A percentile compares a stretch with the other conserved stretches of the same genome.
Conservation (phyloP, 495 filamentous ascomycete genomes). For the Massariosphaeria phaeospora region DNA sequence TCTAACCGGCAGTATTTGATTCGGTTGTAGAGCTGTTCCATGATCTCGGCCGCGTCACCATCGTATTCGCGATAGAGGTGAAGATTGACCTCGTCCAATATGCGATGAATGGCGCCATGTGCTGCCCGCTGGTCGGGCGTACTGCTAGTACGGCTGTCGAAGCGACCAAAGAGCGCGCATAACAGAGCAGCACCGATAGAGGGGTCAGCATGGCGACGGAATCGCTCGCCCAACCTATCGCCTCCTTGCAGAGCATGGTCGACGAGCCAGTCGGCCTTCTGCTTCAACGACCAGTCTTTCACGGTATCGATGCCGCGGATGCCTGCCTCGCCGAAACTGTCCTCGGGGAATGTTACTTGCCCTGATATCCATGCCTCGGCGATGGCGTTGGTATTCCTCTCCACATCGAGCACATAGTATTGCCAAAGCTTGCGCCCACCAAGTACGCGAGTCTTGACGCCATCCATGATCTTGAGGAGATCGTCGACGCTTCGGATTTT, state of each 20-base stretch:
- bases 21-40: conserved; percentile 87
- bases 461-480: conserved; percentile 77
- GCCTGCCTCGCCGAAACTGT: conserved; percentile 43
- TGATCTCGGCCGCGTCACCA: conserved; percentile 69
- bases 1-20: conserved; percentile 90
- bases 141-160: conserved; percentile 42
- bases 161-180: conserved; percentile 63
- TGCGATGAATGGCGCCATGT: conserved; percentile 36
- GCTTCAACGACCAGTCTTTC: conserved; percentile 50
- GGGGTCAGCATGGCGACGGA: conserved; percentile 63
- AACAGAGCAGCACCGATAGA: conserved; percentile 63
- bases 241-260: conserved; percentile 61
- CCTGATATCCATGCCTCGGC: conserved; percentile 66
- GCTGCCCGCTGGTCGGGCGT: conserved; percentile 35
- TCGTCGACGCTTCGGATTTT: conserved; percentile 66
- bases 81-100: conserved; percentile 82
- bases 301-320: conserved; percentile 53
- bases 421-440: conserved; percentile 79
- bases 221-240: conserved; percentile 73
- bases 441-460: conserved; percentile 73
- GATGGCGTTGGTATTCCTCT: conserved; percentile 62
- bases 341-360: conserved; percentile 46
- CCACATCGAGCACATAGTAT: conserved; percentile 80
- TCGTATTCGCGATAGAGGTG: conserved; percentile 90
- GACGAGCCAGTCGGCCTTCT: conserved; percentile 58